These are phyloP conservation scores for Stephania yunnanensis DNA, from an alignment of 164 flowering plant genomes.

Conservation along the genomic window DNA sequence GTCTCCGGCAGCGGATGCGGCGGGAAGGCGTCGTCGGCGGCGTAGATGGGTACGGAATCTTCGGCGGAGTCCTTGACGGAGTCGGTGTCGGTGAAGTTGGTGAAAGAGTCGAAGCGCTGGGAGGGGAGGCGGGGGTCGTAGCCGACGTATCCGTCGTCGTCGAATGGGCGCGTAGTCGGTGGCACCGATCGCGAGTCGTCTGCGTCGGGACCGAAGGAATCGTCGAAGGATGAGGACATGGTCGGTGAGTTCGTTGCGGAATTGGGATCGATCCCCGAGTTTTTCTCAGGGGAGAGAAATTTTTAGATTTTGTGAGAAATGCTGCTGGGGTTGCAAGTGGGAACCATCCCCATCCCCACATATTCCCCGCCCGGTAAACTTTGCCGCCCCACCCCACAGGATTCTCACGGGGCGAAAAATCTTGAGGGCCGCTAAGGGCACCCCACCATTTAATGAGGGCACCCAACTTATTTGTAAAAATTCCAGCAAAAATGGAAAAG, in stretches of 20 bases:
- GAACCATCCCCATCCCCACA: too few relatives aligned
- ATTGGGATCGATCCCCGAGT: not conserved
- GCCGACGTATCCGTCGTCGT: slow-evolving; percentile 38
- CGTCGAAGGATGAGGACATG: slow-evolving; percentile 1
- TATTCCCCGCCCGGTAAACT: too few relatives aligned
- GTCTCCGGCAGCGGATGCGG: slow-evolving; percentile 9
- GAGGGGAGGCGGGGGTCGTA: slow-evolving; percentile 45
- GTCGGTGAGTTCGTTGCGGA: not conserved
- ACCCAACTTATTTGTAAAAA: too few relatives aligned
- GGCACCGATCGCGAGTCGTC: not conserved
- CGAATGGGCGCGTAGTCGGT: slow-evolving; percentile 37
- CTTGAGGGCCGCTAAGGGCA: too few relatives aligned
- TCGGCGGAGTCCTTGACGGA: slow-evolving; percentile 32
- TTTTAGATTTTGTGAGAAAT: too few relatives aligned
- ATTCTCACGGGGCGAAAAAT: too few relatives aligned
- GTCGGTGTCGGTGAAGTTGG: slow-evolving; percentile 33
- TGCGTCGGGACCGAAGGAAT: not conserved
- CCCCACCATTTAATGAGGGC: too few relatives aligned
- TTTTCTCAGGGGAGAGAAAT: not conserved
- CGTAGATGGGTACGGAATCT: slow-evolving; percentile 21
- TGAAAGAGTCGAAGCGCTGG: slow-evolving; percentile 46
- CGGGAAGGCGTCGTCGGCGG: slow-evolving; percentile 24
- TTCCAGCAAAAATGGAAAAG: too few relatives aligned
- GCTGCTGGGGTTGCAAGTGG: too few relatives aligned
- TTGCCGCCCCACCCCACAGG: too few relatives aligned